Percentiles rank a stretch among this genome's conserved stretches.
These are phyloP conservation scores for Aspergillus conjunctus DNA, from an alignment of 495 filamentous ascomycete genomes.

Conservation along the genomic window DNA sequence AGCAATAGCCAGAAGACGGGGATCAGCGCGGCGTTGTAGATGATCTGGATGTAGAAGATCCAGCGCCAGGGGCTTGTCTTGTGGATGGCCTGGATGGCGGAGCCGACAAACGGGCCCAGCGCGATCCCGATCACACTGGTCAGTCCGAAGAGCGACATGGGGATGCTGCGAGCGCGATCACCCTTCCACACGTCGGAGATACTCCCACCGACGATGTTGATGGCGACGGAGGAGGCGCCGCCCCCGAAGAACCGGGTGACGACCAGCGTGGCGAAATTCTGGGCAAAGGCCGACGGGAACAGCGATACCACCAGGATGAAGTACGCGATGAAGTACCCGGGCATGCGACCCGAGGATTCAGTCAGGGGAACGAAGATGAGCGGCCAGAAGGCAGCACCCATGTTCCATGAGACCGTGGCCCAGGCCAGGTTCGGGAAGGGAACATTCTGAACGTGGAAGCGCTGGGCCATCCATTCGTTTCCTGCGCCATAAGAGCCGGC, in stretches of 20 bases:
- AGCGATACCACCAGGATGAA: slow-evolving; percentile 48
- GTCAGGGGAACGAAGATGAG: slow-evolving; percentile 55
- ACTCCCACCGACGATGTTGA: slow-evolving; percentile 51
- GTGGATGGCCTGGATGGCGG: slow-evolving; percentile 41
- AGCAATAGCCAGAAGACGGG: slow-evolving; percentile 49
- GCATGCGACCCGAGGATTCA: slow-evolving; percentile 53
- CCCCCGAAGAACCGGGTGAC: slow-evolving; percentile 54
- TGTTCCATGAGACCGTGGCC: slow-evolving; percentile 53
- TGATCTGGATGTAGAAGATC: slow-evolving; percentile 58
- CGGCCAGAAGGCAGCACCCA: slow-evolving; percentile 56
- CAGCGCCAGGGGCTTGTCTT: slow-evolving; percentile 48
- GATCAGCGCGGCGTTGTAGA: slow-evolving; percentile 47
- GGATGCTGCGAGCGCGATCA: slow-evolving; percentile 41
- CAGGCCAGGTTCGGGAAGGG: slow-evolving; percentile 51
- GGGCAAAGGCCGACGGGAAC: slow-evolving; percentile 52
- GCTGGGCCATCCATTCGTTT: slow-evolving; percentile 39
- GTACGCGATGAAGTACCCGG: slow-evolving; percentile 53
- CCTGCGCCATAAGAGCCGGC: slow-evolving; percentile 46
- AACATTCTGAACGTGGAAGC: slow-evolving; percentile 45
- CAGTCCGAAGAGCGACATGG: slow-evolving; percentile 49
- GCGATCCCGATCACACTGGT: slow-evolving; percentile 48
- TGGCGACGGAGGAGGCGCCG: slow-evolving; percentile 47
- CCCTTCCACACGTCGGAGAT: slow-evolving; percentile 49
- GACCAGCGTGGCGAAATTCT: slow-evolving; percentile 55
- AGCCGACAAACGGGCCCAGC: slow-evolving; percentile 52